Evolutionary conservation across 78 protist genomes (phyloP).

Genomic region (Chrysochromulina parva): DNA sequence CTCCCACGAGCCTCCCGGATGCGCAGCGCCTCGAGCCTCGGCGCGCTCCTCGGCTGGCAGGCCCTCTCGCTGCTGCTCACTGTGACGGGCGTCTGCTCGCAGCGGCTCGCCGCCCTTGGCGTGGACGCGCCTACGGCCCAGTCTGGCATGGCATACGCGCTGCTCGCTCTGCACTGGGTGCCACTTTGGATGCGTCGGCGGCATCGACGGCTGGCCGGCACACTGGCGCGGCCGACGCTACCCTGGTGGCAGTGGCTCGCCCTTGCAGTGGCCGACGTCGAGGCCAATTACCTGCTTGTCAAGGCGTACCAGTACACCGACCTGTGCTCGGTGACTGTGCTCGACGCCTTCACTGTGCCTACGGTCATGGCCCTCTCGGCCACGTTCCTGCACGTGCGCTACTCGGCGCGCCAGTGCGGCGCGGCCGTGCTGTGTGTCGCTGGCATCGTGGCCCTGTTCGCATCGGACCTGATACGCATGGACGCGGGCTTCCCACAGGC

Average conservation of each 20-base stretch:
- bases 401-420: neutral
- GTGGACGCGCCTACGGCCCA: constrained; percentile 6
- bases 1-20: no score
- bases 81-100: neutral
- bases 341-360: constrained; percentile 36
- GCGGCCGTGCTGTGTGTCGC: neutral
- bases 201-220: neutral
- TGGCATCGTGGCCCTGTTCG: neutral
- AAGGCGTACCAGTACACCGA: constrained; percentile 40
- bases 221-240: neutral
- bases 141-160: neutral
- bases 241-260: constrained; percentile 24
- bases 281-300: constrained; percentile 37
- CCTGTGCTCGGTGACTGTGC: constrained; percentile 13
- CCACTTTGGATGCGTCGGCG: neutral
- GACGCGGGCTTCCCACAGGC: neutral
- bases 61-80: neutral
- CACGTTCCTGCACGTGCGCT: neutral
- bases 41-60: neutral
- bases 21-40: no score
- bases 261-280: constrained; percentile 30
- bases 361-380: neutral
- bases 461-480: neutral
- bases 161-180: neutral
- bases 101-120: neutral